Evolutionary conservation across 768 basidiomycete species (phyloP), one percentile per base, ranked within the genome.

Genomic region (Lyophyllum atratum): DNA sequence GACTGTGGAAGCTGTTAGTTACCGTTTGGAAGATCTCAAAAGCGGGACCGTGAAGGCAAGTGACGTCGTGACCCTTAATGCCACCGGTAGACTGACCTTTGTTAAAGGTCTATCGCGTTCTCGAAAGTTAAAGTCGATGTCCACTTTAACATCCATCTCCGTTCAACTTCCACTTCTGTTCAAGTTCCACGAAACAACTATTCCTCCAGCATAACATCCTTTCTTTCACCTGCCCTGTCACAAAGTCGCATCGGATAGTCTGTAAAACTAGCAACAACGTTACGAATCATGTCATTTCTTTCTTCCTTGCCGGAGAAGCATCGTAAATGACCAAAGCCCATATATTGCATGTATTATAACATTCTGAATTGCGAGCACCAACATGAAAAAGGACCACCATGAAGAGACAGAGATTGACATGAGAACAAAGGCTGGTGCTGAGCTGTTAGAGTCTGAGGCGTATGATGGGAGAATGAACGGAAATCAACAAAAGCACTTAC

Each of bases 1-100:
- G 75, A 79, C 77, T 60, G 87, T 93, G 28, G 92, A 93, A 66
- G 79, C 77, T 49, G 87, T 84, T n/a, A 94, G 89, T 65, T 96
- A 95, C 75, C 82, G 91, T 54, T 73, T 94, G 70, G 93, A 95
- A 40, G 94, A 95, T 76, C 68, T 95, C 64, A 95, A 95, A 76
- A 90, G 85, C 65, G 94, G 94, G 11, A 73, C 77, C 24, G 82
- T 93, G 42, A 89, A 92, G 83, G 92, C 93, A 57, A 56, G 68
- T 55, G 31, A 70, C 63, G 21, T 47, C 17, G 33, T 54, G 8
- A 8, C 14, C 1, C 12, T 21, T 24, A 26, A 4, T 0, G 34
- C 12, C 11, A 15, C 14, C 25, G 59, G 52, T 28, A 47, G 26
- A 37, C 19, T 45, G 15, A 48, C 17, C n/a, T 26, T 19, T 52